These are phyloP conservation scores for Geoglossum glabrum DNA, from an alignment of 495 filamentous ascomycete species.

Conservation along the genomic window DNA sequence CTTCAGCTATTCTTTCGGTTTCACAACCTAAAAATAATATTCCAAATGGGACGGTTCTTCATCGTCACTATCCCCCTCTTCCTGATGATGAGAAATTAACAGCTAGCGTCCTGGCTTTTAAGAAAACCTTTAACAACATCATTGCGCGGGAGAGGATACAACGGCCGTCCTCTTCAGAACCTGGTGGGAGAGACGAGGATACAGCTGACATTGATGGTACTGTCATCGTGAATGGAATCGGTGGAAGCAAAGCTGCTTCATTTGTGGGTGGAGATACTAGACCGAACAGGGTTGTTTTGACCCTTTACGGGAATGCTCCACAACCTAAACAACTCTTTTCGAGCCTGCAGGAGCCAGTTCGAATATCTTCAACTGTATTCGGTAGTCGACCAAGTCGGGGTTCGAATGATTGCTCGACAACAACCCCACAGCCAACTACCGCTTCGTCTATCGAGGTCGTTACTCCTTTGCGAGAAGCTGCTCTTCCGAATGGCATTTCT, in stretches of 20 bases:
- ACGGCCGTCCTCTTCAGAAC: not conserved
- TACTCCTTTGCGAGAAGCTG: slow-evolving; percentile 35
- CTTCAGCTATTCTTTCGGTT: not conserved
- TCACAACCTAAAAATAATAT: not conserved
- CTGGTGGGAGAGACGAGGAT: not conserved
- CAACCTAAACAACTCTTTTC: slow-evolving; percentile 65
- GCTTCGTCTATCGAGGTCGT: slow-evolving; percentile 14
- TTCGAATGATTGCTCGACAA: too few species aligned
- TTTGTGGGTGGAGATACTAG: slow-evolving; percentile 7
- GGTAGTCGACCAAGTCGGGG: slow-evolving; percentile 8
- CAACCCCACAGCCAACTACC: too few species aligned
- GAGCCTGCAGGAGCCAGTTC: slow-evolving; percentile 40
- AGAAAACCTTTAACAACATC: slow-evolving; percentile 28
- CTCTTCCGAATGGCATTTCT: slow-evolving; percentile 53
- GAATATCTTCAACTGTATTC: slow-evolving; percentile 8
- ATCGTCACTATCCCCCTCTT: slow-evolving; percentile 21
- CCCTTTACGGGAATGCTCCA: slow-evolving; percentile 48
- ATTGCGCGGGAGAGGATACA: slow-evolving; percentile 22
- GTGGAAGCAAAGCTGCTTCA: not conserved
- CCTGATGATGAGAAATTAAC: slow-evolving; percentile 19
- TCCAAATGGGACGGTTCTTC: not conserved
- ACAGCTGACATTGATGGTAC: slow-evolving; percentile 3
- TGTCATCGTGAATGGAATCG: not conserved
- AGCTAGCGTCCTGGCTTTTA: slow-evolving; percentile 25
- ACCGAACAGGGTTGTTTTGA: slow-evolving; percentile 40